Evolutionary conservation across 352 stramenopile species (phyloP).

Genomic region (Pythium volutum): DNA sequence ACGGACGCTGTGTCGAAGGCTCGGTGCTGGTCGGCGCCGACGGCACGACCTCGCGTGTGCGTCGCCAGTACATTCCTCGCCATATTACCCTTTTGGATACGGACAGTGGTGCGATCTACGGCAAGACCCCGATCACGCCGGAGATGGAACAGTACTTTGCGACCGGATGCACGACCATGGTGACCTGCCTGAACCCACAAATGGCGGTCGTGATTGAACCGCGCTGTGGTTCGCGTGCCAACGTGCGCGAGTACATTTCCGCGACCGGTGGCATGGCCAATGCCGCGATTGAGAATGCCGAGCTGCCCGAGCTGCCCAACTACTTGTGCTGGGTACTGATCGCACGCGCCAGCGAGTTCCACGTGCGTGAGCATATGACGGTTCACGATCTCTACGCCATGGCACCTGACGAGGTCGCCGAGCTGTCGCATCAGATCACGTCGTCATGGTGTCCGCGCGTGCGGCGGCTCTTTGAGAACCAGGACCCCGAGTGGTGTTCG

Average conservation of each 20-base stretch:
- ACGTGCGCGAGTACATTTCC: constrained; percentile 33
- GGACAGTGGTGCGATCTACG: constrained; percentile 64
- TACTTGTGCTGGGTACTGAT: constrained; percentile 70
- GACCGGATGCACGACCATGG: constrained; percentile 44
- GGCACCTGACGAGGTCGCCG: constrained; percentile 38
- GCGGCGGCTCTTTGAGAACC: constrained; percentile 39
- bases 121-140: constrained; percentile 54
- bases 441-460: constrained; percentile 43
- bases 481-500: constrained; percentile 47
- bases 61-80: constrained; percentile 50
- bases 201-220: constrained; percentile 66
- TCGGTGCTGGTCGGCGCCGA: constrained; percentile 55
- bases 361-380: constrained; percentile 27
- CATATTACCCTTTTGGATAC: constrained; percentile 51
- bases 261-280: constrained; percentile 13
- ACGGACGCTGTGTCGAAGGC: constrained; percentile 39
- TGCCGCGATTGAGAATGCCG: constrained; percentile 6
- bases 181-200: constrained; percentile 38
- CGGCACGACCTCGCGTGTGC: constrained; percentile 56
- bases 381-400: constrained; percentile 49
- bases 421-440: constrained; percentile 56
- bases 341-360: constrained; percentile 41
- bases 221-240: constrained; percentile 28
- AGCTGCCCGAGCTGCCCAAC: constrained; percentile 35
- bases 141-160: constrained; percentile 48